Base-by-base conservation (phyloP, 2,329 filamentous ascomycete genomes). In the Lasiodiplodia sp. region DNA sequence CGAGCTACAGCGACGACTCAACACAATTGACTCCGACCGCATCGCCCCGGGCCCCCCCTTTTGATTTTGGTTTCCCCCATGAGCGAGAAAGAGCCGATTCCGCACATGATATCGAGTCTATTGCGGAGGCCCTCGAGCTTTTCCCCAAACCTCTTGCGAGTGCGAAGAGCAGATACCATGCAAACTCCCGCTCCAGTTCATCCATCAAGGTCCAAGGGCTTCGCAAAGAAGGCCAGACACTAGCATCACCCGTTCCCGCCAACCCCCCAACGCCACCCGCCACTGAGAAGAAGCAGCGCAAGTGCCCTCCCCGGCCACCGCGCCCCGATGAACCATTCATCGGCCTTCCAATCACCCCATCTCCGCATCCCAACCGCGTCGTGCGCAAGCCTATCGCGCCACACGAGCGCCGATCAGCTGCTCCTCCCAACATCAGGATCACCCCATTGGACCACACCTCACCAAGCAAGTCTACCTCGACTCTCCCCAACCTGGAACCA, bases 21-120 rank as follows among this genome's bases (percentile, higher is more conserved):
- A 16, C 66, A 16, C 44, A 16, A 11, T 34, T 49, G 34, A 37
- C 40, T 3, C 21, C 56, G 4, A 40, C 28, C 21, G 16, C 44
- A 18, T 49, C 56, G 11, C 34, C 49, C 14, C 34, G 28, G 18
- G 31, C 34, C 2, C 34, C 63, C 10, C 44, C 66, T 10, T 68
- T 68, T 21, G 57, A 68, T 25, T 68, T 68, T 38, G 66, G 66
- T 23, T 68, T 68, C 21, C 56, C 16, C 18, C 63, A 52, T 23
- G 66, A 68, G 34, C 49, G 66, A 7, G 51, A 68, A 38, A 38
- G 66, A n/a, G 66, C 66, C 44, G 66, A 68, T 51, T 68, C 66
- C 23, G 66, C 66, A 12, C 66, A 68, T 31, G 66, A 68, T 21
- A 62, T 62, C 25, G 56, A 62, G 28, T 52, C 49, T 25, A 53